Evolutionary conservation across 2,329 filamentous ascomycete genomes (phyloP).

Genomic region (Colletotrichum brevisporum): DNA sequence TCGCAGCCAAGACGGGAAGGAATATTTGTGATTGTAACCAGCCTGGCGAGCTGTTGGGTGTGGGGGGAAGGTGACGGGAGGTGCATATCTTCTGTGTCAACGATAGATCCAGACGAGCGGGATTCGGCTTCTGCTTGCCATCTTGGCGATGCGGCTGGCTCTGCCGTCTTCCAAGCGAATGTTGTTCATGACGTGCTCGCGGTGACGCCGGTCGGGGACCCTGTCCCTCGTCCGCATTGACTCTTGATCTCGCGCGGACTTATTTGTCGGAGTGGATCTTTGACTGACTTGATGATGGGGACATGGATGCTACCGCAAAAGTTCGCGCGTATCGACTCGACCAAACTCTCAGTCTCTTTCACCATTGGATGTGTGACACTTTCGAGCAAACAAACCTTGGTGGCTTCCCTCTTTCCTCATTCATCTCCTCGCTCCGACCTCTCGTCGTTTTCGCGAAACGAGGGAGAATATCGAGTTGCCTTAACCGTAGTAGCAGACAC

Average conservation of each 20-base stretch:
- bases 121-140: slow-evolving; percentile 29
- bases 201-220: slow-evolving; percentile 14
- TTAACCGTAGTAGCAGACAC: neutral
- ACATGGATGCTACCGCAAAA: slow-evolving; percentile 26
- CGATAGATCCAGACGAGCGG: slow-evolving; percentile 9
- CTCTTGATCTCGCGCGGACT: slow-evolving; percentile 2
- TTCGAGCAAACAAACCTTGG: neutral
- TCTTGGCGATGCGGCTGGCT: slow-evolving; percentile 25
- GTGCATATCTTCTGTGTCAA: slow-evolving; percentile 30
- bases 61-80: neutral
- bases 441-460: neutral
- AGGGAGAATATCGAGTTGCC: slow-evolving; percentile 1
- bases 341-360: neutral
- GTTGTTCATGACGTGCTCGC: slow-evolving; percentile 33
- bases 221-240: slow-evolving; percentile 14
- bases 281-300: neutral
- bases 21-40: neutral
- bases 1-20: slow-evolving; percentile 39
- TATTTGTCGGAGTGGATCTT: neutral
- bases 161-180: neutral
- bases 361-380: too few species aligned
- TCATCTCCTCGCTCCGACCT: slow-evolving; percentile 35
- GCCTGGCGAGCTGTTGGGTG: too few species aligned
- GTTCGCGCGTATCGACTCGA: slow-evolving; percentile 11
- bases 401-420: slow-evolving; percentile 27